phyloP scores from a whole-genome alignment of 306 rosid genomes.

The Echinosophora koreensis region DNA sequence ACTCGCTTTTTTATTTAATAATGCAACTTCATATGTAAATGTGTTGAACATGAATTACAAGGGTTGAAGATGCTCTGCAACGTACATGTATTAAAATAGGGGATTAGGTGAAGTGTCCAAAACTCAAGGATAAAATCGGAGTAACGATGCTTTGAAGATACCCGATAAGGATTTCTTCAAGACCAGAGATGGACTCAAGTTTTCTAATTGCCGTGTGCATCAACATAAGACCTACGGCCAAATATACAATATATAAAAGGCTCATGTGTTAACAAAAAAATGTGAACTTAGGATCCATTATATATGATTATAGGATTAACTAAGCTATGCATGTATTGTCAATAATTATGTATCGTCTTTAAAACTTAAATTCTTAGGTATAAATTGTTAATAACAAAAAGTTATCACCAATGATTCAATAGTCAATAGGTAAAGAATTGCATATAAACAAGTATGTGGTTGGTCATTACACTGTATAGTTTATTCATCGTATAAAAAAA shows the following conservation, averaged over 20 bases:
- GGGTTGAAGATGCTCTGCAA: too few relatives aligned
- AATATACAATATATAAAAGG: neutral
- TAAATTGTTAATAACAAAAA: neutral
- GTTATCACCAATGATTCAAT: neutral
- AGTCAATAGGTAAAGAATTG: neutral
- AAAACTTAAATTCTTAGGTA: neutral
- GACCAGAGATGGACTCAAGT: neutral
- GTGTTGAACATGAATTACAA: too few relatives aligned
- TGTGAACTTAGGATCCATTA: neutral
- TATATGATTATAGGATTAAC: constrained; percentile 1
- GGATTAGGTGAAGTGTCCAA: too few relatives aligned
- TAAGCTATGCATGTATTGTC: constrained; percentile 17
- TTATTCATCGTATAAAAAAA: constrained; percentile 24
- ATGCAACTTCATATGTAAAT: neutral
- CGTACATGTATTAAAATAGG: too few relatives aligned
- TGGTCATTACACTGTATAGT: neutral
- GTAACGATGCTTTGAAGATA: too few relatives aligned
- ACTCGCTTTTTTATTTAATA: neutral
- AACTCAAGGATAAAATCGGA: too few relatives aligned
- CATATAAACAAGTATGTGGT: neutral
- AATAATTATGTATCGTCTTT: neutral
- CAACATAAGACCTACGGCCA: neutral
- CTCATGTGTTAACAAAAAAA: constrained; percentile 17
- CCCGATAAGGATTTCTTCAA: neutral
- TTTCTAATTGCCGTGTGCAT: neutral